Evolutionary conservation across 169 alveolate genomes (phyloP), one percentile per base, ranked within the genome.

Genomic region (Eimeria necatrix): DNA sequence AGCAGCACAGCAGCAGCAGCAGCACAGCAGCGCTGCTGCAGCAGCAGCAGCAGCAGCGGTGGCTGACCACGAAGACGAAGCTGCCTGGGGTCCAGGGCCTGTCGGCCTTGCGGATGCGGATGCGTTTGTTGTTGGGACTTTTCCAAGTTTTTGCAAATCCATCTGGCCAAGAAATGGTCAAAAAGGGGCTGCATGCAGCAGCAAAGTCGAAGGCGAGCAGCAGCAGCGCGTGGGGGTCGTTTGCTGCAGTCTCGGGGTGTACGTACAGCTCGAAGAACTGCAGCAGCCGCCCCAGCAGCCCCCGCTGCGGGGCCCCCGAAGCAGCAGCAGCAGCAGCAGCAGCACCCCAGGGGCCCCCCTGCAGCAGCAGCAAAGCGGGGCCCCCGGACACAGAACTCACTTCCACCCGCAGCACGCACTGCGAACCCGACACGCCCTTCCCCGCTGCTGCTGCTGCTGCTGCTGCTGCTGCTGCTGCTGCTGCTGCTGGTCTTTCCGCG

Each of bases 161-260:
- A 24, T 64, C 93, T 5, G 93, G 93, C 93, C 93, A 86, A 9
- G 70, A 32, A 68, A 86, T 68, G 8, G 84, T 20, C 51, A 86
- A 83, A 3, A 68, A 48, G 7, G 83, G 51, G 7, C 46, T n/a
- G 68, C 93, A 86, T 22, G 22, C 61, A 12, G 26, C 12, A 8
- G 70, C 26, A n/a, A n/a, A n/a, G 48, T 71, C 60, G 46, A 86
- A 9, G 49, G 46, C 18, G 26, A 86, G 32, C n/a, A n/a, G 24
- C 4, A 86, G 83, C 20, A 14, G 68, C 24, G 93, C 93, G 51
- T 86, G 83, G 41, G 22, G 61, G 68, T 86, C 93, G 1, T 22
- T 10, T 20, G 26, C 84, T 18, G 61, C n/a, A 8, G 61, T 8
- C 53, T 7, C 10, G 16, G 53, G 32, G 16, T 64, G 70, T n/a